phyloP scores from a whole-genome alignment of 75 land plant genomes.

The Pinus albicaulis region DNA sequence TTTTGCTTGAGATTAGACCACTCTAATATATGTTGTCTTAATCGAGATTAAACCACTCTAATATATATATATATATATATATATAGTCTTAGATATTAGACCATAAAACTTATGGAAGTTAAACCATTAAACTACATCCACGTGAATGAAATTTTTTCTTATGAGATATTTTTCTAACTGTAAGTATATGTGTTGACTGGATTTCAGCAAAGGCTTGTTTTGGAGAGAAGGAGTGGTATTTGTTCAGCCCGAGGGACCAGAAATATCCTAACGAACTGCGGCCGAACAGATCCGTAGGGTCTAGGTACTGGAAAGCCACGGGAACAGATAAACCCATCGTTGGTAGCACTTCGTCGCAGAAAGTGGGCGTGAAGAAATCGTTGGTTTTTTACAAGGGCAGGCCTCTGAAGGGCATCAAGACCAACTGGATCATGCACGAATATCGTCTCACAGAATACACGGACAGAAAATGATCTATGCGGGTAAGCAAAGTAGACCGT shows the following conservation, averaged over 20 bases:
- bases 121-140: too few species aligned
- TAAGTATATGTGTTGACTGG: not conserved
- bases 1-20: too few species aligned
- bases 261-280: conserved; percentile 34
- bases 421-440: conserved; percentile 41
- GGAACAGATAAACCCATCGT: conserved; percentile 31
- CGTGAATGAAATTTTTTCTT: too few species aligned
- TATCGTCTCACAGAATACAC: conserved; percentile 18
- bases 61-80: too few species aligned
- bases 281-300: conserved; percentile 23
- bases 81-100: too few species aligned
- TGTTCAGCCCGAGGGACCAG: conserved; percentile 21
- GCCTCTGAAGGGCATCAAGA: conserved; percentile 26
- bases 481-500: conserved; percentile 3
- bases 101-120: too few species aligned
- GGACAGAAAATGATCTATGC: conserved; percentile 7
- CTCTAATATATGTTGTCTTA: too few species aligned
- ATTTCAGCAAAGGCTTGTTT: conserved; percentile 13
- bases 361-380: conserved; percentile 32
- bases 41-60: too few species aligned
- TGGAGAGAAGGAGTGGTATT: conserved; percentile 30
- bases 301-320: conserved; percentile 49
- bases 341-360: not conserved
- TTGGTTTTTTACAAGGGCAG: conserved; percentile 20
- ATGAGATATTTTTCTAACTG: too few species aligned